Evolutionary conservation across 2,329 filamentous ascomycete genomes (phyloP), one percentile per base, ranked within the genome.

Genomic region (Aspergillus glaucus): DNA sequence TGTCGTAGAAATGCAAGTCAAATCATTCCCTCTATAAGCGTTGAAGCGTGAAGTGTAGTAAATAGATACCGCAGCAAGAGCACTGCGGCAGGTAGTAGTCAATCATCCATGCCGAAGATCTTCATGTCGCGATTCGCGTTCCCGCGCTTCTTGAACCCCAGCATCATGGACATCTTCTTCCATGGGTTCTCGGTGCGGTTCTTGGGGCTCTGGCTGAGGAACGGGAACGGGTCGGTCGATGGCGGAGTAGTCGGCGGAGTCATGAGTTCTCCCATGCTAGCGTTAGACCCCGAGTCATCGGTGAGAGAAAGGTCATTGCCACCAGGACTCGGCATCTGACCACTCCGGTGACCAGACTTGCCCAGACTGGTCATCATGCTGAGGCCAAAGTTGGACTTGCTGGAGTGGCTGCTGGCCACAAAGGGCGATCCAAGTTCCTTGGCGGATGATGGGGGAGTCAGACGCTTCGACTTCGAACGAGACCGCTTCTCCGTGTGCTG

Each of bases 151-250:
- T 70, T 72, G 51, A 70, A 72, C 12, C 69, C 69, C 46, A 78
- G 59, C 57, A 75, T 76, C 65, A 75, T 71, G 3, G 73, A 73
- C 73, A 76, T 75, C 55, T 76, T 77, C 61, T 75, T 77, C 74
- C 75, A 78, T 4, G 73, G 70, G 55, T 75, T 75, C 44, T 77
- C 71, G 51, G 68, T 60, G 51, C 70, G 67, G 50, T 59, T 57
- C 58, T 70, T 68, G n/a, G 70, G 68, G 50, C 68, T 73, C 41
- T 64, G 57, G 14, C 55, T 51, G 39, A 62, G 51, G 41, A 61
- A 49, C 47, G 63, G 51, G 50, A 64, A 47, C 36, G 63, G 55
- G 44, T 77, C 74, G 30, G 69, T 73, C 15, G 70, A 72, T 1
- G 75, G 75, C 9, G 75, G 75, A 4, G 75, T 78, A 17, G 72